phyloP scores from a whole-genome alignment of 2,329 filamentous ascomycete species.

The Exophiala aquamarina region DNA sequence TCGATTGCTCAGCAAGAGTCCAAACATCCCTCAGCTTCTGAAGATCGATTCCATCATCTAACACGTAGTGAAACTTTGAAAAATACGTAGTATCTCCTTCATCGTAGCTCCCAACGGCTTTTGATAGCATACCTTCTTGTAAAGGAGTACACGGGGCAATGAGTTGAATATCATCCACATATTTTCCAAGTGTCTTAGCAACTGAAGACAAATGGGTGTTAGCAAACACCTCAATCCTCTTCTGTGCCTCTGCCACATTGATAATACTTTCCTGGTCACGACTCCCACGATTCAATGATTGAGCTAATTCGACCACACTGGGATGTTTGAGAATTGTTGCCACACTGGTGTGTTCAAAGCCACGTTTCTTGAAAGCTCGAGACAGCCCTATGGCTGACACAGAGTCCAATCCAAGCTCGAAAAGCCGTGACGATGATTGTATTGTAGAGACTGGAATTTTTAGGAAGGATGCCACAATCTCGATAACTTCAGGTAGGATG shows the following conservation, averaged over 20 bases:
- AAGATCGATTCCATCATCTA: conserved; percentile 50
- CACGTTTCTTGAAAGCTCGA: conserved; percentile 60
- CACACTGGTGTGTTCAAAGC: conserved; percentile 62
- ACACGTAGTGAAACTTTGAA: conserved; percentile 66
- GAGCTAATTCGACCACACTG: conserved; percentile 48
- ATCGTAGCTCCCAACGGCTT: conserved; percentile 57
- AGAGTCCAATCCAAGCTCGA: conserved; percentile 84
- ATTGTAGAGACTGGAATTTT: conserved; percentile 47
- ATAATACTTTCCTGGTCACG: not conserved
- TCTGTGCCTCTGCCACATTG: conserved; percentile 50
- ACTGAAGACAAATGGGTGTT: conserved; percentile 60
- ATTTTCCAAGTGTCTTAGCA: conserved; percentile 54
- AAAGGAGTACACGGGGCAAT: conserved; percentile 81
- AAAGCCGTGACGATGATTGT: conserved; percentile 65
- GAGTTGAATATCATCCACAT: conserved; percentile 61
- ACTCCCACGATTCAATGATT: not conserved
- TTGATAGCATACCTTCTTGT: conserved; percentile 82
- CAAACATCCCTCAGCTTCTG: conserved; percentile 58
- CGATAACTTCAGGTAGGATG: conserved; percentile 48
- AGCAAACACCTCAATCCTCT: conserved; percentile 62
- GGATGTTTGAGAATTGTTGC: conserved; percentile 67
- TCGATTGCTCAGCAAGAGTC: conserved; percentile 48
- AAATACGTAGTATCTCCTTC: conserved; percentile 66
- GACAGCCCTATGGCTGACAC: conserved; percentile 76
- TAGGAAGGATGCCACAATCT: conserved; percentile 44